phyloP scores from a whole-genome alignment of 805 yeast genomes.

The Monosporozyma unispora region DNA sequence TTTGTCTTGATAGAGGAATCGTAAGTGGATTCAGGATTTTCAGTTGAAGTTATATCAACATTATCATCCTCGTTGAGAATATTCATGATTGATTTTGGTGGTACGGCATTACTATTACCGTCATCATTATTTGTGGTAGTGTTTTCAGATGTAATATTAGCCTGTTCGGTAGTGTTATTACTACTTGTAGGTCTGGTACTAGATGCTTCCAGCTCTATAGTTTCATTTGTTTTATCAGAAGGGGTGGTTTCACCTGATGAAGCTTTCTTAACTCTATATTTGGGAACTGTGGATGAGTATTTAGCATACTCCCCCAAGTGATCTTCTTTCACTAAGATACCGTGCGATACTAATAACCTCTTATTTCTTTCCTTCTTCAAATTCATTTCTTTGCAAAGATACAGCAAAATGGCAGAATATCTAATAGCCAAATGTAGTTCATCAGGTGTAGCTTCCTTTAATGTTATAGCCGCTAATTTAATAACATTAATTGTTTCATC shows the following conservation, averaged over 20 bases:
- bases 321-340: conserved; percentile 6
- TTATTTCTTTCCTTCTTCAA: conserved; percentile 27
- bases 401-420: conserved; percentile 69
- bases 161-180: neutral
- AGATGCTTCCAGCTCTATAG: neutral
- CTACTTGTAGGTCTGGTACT: neutral
- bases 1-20: neutral
- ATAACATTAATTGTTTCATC: conserved; percentile 63
- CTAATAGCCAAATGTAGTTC: conserved; percentile 76
- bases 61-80: neutral
- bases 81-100: neutral
- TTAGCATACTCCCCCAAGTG: neutral
- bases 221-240: neutral
- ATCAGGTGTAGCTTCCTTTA: conserved; percentile 82
- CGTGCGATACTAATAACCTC: conserved; percentile 4
- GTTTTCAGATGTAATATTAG: no score
- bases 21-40: neutral
- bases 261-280: neutral
- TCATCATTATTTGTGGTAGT: neutral
- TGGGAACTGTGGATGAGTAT: neutral
- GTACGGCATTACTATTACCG: neutral
- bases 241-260: neutral
- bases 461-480: conserved; percentile 60
- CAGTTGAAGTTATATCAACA: neutral
- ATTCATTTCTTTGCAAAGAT: conserved; percentile 66